Evolutionary conservation across 1,284 basidiomycete genomes (phyloP).

Genomic region (Abortiporus biennis): DNA sequence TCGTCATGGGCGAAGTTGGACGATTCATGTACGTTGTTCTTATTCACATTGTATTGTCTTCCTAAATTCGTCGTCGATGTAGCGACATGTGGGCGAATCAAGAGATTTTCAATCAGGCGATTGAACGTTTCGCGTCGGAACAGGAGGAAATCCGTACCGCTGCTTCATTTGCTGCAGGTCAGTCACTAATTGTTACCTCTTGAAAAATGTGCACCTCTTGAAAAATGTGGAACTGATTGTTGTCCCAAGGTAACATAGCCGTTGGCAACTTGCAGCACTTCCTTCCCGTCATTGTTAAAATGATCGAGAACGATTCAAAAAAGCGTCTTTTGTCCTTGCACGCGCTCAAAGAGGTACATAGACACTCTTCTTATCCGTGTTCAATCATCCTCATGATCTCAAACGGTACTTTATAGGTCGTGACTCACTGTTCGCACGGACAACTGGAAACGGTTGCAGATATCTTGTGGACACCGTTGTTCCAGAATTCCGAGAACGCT

Average conservation of each 20-base stretch:
- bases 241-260: constrained; percentile 84
- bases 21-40: constrained; percentile 63
- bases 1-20: constrained; percentile 88
- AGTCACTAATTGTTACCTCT: constrained; percentile 15
- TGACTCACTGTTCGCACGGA: constrained; percentile 80
- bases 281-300: constrained; percentile 80
- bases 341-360: constrained; percentile 82
- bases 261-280: constrained; percentile 86
- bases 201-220: no score
- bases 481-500: constrained; percentile 77
- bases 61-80: background rate
- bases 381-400: background rate
- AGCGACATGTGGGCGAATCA: constrained; percentile 81
- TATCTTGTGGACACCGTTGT: constrained; percentile 85
- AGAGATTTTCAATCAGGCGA: constrained; percentile 69
- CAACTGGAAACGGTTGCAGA: constrained; percentile 85
- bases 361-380: background rate
- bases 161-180: constrained; percentile 88
- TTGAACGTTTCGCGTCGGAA: constrained; percentile 69
- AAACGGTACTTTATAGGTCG: constrained; percentile 50
- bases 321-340: constrained; percentile 83
- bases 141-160: constrained; percentile 83
- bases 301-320: constrained; percentile 74
- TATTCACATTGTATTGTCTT: constrained; percentile 8
- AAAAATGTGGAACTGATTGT: no score